phyloP scores from a whole-genome alignment of 2,329 filamentous ascomycete genomes.

The Aspergillus proliferans region DNA sequence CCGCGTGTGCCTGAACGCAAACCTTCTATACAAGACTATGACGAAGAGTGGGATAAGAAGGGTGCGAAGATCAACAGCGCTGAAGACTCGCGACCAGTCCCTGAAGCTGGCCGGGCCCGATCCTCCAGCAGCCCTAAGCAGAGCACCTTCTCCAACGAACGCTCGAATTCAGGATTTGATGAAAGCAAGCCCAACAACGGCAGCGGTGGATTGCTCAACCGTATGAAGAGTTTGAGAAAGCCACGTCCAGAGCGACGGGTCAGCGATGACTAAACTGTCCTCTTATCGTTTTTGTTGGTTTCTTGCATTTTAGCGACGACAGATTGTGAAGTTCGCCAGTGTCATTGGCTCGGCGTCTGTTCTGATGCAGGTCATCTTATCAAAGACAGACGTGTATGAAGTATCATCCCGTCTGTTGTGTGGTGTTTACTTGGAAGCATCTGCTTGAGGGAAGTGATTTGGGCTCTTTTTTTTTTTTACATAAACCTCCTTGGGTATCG shows the following conservation, averaged over 20 bases:
- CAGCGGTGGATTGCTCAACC: slow-evolving; percentile 63
- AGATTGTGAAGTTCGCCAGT: no score
- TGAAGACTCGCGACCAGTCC: slow-evolving; percentile 36
- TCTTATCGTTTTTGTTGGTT: neutral
- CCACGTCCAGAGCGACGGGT: slow-evolving; percentile 35
- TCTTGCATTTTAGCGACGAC: neutral
- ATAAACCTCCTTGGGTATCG: no score
- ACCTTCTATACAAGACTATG: slow-evolving; percentile 79
- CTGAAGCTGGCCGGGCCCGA: slow-evolving; percentile 30
- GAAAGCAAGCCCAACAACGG: slow-evolving; percentile 39
- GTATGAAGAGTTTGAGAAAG: slow-evolving; percentile 73
- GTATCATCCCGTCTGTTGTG: no score
- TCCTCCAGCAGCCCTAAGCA: slow-evolving; percentile 57
- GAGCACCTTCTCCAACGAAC: slow-evolving; percentile 52
- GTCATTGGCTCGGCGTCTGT: no score
- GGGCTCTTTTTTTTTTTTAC: no score
- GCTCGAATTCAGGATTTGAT: slow-evolving; percentile 21
- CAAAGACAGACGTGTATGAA: no score
- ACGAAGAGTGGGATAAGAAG: slow-evolving; percentile 60
- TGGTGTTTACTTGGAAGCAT: no score
- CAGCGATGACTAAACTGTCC: slow-evolving; percentile 20
- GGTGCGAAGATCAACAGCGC: slow-evolving; percentile 51
- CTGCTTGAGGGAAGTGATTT: no score
- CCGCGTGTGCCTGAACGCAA: slow-evolving; percentile 51
- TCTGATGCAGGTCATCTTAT: no score